These are phyloP conservation scores for Metschnikowia proteae DNA, from an alignment of 805 yeast species.

Conservation along the genomic window DNA sequence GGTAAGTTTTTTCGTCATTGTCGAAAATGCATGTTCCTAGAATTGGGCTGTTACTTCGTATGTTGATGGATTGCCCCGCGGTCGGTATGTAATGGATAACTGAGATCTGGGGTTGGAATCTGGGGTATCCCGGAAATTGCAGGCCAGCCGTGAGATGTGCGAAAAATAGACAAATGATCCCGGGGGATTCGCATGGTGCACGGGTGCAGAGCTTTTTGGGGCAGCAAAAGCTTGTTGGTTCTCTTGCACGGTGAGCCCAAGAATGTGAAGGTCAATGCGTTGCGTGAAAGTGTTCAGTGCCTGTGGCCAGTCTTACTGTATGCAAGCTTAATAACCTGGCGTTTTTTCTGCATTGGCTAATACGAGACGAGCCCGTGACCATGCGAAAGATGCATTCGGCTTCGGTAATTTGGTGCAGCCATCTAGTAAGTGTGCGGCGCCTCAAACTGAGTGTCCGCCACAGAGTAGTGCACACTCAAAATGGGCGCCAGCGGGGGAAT, in stretches of 20 bases:
- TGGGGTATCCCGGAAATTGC: conserved; percentile 22
- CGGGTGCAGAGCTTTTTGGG: not conserved
- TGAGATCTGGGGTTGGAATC: conserved; percentile 9
- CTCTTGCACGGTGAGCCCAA: not conserved
- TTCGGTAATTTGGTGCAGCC: too few relatives aligned
- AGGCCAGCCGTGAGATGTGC: conserved; percentile 10
- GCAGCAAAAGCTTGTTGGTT: not conserved
- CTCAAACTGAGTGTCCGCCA: too few relatives aligned
- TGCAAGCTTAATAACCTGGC: too few relatives aligned
- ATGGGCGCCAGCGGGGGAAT: too few relatives aligned
- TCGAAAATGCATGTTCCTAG: not conserved
- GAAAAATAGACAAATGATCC: conserved; percentile 1
- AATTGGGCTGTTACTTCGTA: not conserved
- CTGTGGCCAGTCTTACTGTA: too few relatives aligned
- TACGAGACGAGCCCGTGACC: too few relatives aligned
- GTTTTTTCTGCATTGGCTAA: too few relatives aligned
- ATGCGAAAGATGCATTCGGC: too few relatives aligned
- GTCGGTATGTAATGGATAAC: not conserved
- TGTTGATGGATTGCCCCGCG: not conserved
- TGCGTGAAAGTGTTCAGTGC: not conserved
- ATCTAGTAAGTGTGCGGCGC: too few relatives aligned
- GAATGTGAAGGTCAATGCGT: too few relatives aligned
- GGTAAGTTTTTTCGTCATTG: conserved; percentile 62
- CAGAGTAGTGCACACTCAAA: too few relatives aligned
- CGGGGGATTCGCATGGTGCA: conserved; percentile 3